Conservation (phyloP, 2,329 filamentous ascomycete species). For the Apiospora rasikravindrae region DNA sequence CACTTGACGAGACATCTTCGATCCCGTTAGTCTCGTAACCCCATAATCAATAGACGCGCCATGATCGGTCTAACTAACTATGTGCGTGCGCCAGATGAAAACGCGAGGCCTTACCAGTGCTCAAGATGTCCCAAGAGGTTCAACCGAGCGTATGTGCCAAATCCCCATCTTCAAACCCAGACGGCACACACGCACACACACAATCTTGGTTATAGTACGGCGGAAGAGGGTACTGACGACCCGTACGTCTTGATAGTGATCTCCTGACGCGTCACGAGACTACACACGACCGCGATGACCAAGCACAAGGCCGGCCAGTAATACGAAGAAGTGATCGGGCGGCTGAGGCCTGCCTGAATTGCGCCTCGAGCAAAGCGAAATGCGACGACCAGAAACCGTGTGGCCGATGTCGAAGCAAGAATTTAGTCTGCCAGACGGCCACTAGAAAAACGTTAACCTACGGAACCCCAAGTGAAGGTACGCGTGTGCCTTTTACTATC, state of each 20-base stretch:
- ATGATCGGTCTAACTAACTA: not conserved
- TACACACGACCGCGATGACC: slow-evolving; percentile 37
- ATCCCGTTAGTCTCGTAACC: slow-evolving; percentile 29
- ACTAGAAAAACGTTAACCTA: slow-evolving; percentile 28
- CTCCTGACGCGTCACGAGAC: slow-evolving; percentile 37
- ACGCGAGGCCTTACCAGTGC: slow-evolving; percentile 36
- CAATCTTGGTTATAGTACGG: not conserved
- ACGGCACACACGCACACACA: not conserved
- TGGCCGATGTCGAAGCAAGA: slow-evolving; percentile 33
- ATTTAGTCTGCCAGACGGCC: slow-evolving; percentile 31
- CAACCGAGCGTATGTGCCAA: slow-evolving; percentile 35
- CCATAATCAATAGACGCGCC: not conserved
- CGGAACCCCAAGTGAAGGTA: slow-evolving; percentile 28
- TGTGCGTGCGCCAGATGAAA: slow-evolving; percentile 30
- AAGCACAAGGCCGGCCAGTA: slow-evolving; percentile 30
- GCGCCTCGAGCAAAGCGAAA: slow-evolving; percentile 37
- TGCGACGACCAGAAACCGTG: slow-evolving; percentile 38
- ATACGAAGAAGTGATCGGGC: slow-evolving; percentile 37
- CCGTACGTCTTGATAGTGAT: slow-evolving; percentile 27
- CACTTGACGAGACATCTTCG: slow-evolving; percentile 37
- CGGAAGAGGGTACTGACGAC: not conserved
- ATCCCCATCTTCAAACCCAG: not conserved
- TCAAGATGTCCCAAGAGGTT: slow-evolving; percentile 37
- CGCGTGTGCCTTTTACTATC: slow-evolving; percentile 11
- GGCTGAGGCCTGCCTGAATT: slow-evolving; percentile 34